Percentiles rank a stretch among this genome's conserved stretches.
Evolutionary conservation across 768 basidiomycete species (phyloP).

Genomic region (Lepiota subincarnata): DNA sequence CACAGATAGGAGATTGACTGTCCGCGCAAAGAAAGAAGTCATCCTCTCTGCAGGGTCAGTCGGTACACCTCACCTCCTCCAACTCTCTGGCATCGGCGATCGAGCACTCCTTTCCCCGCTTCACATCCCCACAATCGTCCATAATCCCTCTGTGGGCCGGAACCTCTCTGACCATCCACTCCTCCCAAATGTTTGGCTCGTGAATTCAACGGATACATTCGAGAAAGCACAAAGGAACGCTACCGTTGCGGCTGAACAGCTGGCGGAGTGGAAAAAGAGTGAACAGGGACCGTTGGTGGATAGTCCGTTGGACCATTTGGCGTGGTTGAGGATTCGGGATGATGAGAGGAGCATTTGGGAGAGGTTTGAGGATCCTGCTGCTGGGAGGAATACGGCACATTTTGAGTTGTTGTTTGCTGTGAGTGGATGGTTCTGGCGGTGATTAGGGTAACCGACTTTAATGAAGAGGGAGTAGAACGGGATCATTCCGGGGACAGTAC

Average conservation of each 20-base stretch:
- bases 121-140: slow-evolving; percentile 11
- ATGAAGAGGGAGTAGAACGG: background rate
- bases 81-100: slow-evolving; percentile 22
- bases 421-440: slow-evolving; percentile 10
- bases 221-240: background rate
- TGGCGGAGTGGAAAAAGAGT: slow-evolving; percentile 3
- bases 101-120: slow-evolving; percentile 10
- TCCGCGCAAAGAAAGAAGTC: slow-evolving; percentile 13
- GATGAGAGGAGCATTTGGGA: slow-evolving; percentile 14
- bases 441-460: background rate
- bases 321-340: slow-evolving; percentile 24
- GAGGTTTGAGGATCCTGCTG: slow-evolving; percentile 22
- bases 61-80: slow-evolving; percentile 19
- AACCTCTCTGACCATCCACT: slow-evolving; percentile 18
- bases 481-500: slow-evolving; percentile 6
- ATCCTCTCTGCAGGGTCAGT: slow-evolving; percentile 18
- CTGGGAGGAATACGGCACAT: slow-evolving; percentile 27
- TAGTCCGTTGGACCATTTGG: slow-evolving; percentile 19
- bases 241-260: background rate
- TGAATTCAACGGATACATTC: background rate
- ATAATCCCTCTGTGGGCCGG: slow-evolving; percentile 19
- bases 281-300: slow-evolving; percentile 22
- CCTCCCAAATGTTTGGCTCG: slow-evolving; percentile 5
- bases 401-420: slow-evolving; percentile 26
- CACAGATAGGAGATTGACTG: slow-evolving; percentile 11